Evolutionary conservation across 2,329 filamentous ascomycete genomes (phyloP).

Genomic region (Calcarisporium arbuscula): DNA sequence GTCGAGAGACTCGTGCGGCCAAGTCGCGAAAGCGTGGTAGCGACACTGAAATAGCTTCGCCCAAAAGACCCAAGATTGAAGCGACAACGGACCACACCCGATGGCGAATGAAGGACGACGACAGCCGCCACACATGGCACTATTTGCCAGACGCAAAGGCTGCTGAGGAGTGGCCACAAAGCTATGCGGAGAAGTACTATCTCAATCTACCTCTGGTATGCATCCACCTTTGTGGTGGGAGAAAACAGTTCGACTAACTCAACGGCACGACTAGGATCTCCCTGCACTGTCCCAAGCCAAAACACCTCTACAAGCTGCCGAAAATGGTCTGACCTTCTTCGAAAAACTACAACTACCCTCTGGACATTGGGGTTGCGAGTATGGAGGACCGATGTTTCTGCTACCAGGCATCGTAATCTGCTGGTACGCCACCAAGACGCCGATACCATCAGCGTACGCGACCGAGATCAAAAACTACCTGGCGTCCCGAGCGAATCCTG

Average conservation of each 20-base stretch:
- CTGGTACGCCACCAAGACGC: slow-evolving; percentile 85
- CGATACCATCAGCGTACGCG: slow-evolving; percentile 71
- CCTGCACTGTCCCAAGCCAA: slow-evolving; percentile 65
- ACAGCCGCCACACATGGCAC: slow-evolving; percentile 87
- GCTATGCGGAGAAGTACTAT: slow-evolving; percentile 81
- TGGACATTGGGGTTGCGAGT: slow-evolving; percentile 95
- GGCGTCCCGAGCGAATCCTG: slow-evolving; percentile 73
- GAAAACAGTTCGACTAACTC: no score
- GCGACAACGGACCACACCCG: slow-evolving; percentile 69
- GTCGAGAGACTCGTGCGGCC: slow-evolving; percentile 20
- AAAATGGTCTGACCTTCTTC: slow-evolving; percentile 84
- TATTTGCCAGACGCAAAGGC: slow-evolving; percentile 74
- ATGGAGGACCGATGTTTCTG: slow-evolving; percentile 95
- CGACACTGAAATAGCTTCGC: slow-evolving; percentile 29
- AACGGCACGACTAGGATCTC: slow-evolving; percentile 56
- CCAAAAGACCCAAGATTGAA: slow-evolving; percentile 41
- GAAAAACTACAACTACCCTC: slow-evolving; percentile 80
- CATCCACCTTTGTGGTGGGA: slow-evolving; percentile 8
- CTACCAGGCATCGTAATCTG: slow-evolving; percentile 78
- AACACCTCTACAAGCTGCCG: slow-evolving; percentile 68
- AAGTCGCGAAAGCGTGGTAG: slow-evolving; percentile 38
- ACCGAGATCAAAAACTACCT: slow-evolving; percentile 92
- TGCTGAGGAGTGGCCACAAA: slow-evolving; percentile 74
- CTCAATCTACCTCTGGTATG: slow-evolving; percentile 71
- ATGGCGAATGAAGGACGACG: slow-evolving; percentile 81